Conservation (phyloP, 2,329 filamentous ascomycete species). For the Aspergillus caelatus region DNA sequence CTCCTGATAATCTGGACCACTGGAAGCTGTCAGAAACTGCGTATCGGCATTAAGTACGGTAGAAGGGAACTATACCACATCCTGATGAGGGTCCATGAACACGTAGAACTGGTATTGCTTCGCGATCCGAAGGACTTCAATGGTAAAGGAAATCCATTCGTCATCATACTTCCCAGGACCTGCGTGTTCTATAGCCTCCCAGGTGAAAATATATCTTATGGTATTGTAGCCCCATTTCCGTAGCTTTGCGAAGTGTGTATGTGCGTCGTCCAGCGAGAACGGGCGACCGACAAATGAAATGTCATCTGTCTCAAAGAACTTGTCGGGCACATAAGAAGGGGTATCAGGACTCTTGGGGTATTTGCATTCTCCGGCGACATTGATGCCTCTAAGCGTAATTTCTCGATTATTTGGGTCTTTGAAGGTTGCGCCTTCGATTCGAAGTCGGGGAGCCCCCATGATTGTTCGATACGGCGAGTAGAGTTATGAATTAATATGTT, state of each 20-base stretch:
- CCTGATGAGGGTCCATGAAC: conserved; percentile 98
- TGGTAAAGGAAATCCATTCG: conserved; percentile 88
- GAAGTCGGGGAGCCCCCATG: conserved; percentile 77
- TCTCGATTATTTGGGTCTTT: conserved; percentile 80
- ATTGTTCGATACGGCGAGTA: not conserved
- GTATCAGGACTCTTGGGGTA: conserved; percentile 78
- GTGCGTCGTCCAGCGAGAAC: conserved; percentile 80
- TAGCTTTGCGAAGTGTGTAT: conserved; percentile 81
- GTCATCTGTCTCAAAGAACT: conserved; percentile 91
- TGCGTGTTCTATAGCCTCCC: conserved; percentile 95
- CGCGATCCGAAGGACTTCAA: conserved; percentile 78
- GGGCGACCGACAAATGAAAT: conserved; percentile 87
- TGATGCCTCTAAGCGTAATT: conserved; percentile 89
- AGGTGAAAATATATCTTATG: conserved; percentile 95
- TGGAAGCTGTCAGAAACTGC: conserved; percentile 42
- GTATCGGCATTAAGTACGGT: not conserved
- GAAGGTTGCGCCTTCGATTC: conserved; percentile 84
- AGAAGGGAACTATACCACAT: conserved; percentile 69
- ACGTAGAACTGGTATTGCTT: conserved; percentile 93
- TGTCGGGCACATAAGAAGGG: conserved; percentile 74
- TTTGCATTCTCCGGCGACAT: conserved; percentile 88
- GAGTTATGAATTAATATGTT: not conserved
- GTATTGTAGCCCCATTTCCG: conserved; percentile 94
- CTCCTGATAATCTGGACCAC: conserved; percentile 94
- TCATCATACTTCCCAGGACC: conserved; percentile 93